phyloP scores from a whole-genome alignment of 768 basidiomycete genomes.

The Serendipita sp. region DNA sequence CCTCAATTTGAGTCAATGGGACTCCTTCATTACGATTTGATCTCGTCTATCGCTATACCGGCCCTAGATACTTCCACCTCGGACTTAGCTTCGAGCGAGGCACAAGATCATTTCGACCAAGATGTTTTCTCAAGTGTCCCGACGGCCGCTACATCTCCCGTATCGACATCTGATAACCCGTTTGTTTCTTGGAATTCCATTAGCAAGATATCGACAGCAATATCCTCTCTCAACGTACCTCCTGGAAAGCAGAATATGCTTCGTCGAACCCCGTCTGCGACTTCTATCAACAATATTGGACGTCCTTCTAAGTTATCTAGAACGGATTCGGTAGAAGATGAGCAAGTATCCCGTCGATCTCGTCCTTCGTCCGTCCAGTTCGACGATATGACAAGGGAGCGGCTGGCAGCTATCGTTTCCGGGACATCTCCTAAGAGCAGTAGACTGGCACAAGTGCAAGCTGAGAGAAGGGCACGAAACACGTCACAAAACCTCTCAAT shows the following conservation, averaged over 20 bases:
- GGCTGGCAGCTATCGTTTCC: background rate
- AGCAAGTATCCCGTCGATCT: background rate
- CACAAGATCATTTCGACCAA: conserved; percentile 2
- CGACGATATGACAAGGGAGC: background rate
- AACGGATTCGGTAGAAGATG: background rate
- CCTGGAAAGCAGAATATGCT: background rate
- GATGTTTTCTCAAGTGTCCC: background rate
- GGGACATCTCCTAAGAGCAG: background rate
- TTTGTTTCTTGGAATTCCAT: background rate
- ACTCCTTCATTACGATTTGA: conserved; percentile 76
- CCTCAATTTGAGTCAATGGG: conserved; percentile 93
- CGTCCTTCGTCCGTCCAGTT: background rate
- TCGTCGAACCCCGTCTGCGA: conserved; percentile 1
- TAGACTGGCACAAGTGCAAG: background rate
- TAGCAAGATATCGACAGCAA: background rate
- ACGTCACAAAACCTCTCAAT: conserved; percentile 1
- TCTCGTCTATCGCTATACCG: conserved; percentile 77
- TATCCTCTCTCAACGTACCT: background rate
- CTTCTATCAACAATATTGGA: background rate
- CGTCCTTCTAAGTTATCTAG: background rate
- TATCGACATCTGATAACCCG: background rate
- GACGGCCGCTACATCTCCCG: background rate
- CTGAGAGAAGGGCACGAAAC: background rate
- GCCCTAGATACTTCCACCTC: conserved; percentile 5
- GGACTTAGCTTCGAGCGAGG: background rate